These are phyloP conservation scores for Guadua angustifolia DNA, from an alignment of 176 grass and related monocot species.

Conservation along the genomic window DNA sequence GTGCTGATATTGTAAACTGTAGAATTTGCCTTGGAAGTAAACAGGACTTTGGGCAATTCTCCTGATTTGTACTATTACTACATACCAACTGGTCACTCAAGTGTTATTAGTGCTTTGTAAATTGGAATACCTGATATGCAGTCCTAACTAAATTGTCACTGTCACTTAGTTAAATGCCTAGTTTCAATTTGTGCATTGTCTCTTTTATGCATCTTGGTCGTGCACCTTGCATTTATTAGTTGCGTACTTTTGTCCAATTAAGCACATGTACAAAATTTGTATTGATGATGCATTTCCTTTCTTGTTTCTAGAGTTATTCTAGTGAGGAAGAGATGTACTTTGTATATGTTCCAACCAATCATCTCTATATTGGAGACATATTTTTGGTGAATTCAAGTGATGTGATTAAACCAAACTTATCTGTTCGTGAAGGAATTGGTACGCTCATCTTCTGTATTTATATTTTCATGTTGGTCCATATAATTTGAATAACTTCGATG, in stretches of 20 bases:
- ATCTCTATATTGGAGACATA: constrained; percentile 76
- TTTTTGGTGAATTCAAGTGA: constrained; percentile 66
- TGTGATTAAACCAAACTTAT: constrained; percentile 71
- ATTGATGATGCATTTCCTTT: constrained; percentile 15
- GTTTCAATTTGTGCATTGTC: neutral
- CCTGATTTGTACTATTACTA: neutral
- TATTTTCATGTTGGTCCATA: constrained; percentile 11
- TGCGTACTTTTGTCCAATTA: neutral
- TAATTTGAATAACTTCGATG: neutral
- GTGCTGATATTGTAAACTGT: neutral
- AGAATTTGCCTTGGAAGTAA: neutral
- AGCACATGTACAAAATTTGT: constrained; percentile 6
- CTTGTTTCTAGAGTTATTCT: constrained; percentile 53
- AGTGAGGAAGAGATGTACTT: constrained; percentile 77
- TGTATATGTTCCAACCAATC: constrained; percentile 70
- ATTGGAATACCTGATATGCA: neutral
- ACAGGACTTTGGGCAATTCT: neutral
- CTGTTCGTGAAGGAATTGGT: constrained; percentile 77
- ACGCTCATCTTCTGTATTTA: constrained; percentile 7
- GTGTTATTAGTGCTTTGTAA: neutral
- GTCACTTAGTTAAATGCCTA: neutral
- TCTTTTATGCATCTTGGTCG: neutral
- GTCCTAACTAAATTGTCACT: constrained; percentile 2
- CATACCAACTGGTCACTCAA: constrained; percentile 13
- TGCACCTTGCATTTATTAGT: neutral